Evolutionary conservation across 176 grass and related monocot species (phyloP).

Genomic region (Metroxylon sagu): DNA sequence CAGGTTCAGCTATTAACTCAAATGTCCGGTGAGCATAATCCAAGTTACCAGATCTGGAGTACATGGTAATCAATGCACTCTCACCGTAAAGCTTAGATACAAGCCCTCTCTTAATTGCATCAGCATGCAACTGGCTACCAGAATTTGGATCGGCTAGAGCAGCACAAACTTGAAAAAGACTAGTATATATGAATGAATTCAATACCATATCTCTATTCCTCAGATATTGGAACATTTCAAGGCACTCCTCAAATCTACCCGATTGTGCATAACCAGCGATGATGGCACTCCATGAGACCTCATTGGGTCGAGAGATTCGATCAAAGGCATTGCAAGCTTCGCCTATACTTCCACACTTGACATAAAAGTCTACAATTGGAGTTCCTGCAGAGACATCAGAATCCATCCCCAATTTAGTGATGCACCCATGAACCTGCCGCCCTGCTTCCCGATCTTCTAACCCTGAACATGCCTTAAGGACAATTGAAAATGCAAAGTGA

Average conservation of each 20-base stretch:
- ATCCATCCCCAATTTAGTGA: slow-evolving; percentile 16
- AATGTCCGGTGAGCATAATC: slow-evolving; percentile 15
- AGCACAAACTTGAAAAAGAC: slow-evolving; percentile 13
- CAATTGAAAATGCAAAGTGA: slow-evolving; percentile 15
- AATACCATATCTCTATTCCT: slow-evolving; percentile 1
- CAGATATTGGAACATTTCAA: slow-evolving; percentile 11
- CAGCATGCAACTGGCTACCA: slow-evolving; percentile 23
- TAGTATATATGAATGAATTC: slow-evolving; percentile 17
- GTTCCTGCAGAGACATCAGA: slow-evolving; percentile 22
- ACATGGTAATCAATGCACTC: slow-evolving; percentile 20
- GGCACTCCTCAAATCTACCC: slow-evolving; percentile 14
- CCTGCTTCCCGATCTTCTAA: neutral
- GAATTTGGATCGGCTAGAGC: slow-evolving; percentile 17
- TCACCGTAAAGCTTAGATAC: slow-evolving; percentile 9
- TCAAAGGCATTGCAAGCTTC: slow-evolving; percentile 18
- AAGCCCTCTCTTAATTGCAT: slow-evolving; percentile 19
- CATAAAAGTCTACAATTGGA: slow-evolving; percentile 16
- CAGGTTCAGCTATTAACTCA: slow-evolving; percentile 11
- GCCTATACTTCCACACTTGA: slow-evolving; percentile 10
- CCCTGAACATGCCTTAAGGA: slow-evolving; percentile 13
- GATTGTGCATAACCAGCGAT: slow-evolving; percentile 19
- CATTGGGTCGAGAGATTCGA: slow-evolving; percentile 9
- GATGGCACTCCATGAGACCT: slow-evolving; percentile 23
- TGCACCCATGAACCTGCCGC: slow-evolving; percentile 17
- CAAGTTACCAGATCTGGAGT: slow-evolving; percentile 19